phyloP scores from a whole-genome alignment of 2,329 filamentous ascomycete species.

The Epichloe uncinata region DNA sequence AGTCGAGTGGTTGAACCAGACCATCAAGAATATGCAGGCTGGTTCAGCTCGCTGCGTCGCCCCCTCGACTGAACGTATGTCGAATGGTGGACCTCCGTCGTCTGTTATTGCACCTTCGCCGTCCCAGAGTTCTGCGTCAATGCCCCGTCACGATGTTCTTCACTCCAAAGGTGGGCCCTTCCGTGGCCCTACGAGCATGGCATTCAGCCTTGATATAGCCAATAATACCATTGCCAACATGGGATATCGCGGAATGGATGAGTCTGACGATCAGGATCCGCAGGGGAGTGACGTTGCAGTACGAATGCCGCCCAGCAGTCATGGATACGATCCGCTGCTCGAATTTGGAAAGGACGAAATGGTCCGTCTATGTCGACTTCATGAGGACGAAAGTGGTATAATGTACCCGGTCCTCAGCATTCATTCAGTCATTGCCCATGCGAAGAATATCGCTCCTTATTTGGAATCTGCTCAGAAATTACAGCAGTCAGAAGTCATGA shows the following conservation, averaged over 20 bases:
- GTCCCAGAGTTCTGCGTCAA: slow-evolving; percentile 26
- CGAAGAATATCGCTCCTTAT: slow-evolving; percentile 55
- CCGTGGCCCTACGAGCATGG: slow-evolving; percentile 72
- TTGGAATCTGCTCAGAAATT: slow-evolving; percentile 41
- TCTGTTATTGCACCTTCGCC: slow-evolving; percentile 27
- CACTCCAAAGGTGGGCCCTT: slow-evolving; percentile 52
- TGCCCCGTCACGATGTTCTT: slow-evolving; percentile 29
- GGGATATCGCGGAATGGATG: slow-evolving; percentile 60
- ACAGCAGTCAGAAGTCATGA: slow-evolving; percentile 25
- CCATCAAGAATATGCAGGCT: slow-evolving; percentile 53
- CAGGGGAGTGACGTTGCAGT: slow-evolving; percentile 9
- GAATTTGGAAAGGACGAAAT: slow-evolving; percentile 67
- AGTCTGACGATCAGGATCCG: slow-evolving; percentile 44
- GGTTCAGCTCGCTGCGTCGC: slow-evolving; percentile 31
- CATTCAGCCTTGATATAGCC: slow-evolving; percentile 76
- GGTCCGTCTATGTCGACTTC: slow-evolving; percentile 60
- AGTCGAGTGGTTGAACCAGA: slow-evolving; percentile 63
- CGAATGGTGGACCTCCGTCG: slow-evolving; percentile 17
- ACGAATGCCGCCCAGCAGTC: slow-evolving; percentile 19
- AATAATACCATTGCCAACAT: slow-evolving; percentile 79
- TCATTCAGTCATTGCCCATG: slow-evolving; percentile 55
- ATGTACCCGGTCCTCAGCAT: slow-evolving; percentile 86
- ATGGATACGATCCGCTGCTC: slow-evolving; percentile 61
- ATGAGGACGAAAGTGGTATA: slow-evolving; percentile 80
- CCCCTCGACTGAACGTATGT: slow-evolving; percentile 28